These are phyloP conservation scores for Boletellus ananas DNA, from an alignment of 768 basidiomycete species.

Conservation along the genomic window DNA sequence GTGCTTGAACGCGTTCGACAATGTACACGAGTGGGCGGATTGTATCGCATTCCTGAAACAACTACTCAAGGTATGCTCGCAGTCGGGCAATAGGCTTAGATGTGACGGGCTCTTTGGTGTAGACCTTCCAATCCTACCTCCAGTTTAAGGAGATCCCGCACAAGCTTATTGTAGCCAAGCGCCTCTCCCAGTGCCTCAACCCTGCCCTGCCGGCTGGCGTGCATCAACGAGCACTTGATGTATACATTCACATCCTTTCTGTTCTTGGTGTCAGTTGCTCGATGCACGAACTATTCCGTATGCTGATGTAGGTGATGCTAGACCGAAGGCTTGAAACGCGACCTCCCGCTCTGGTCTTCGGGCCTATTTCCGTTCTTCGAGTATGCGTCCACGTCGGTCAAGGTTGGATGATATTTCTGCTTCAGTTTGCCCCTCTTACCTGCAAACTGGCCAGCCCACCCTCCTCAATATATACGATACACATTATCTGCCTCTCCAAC, in stretches of 20 bases:
- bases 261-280: constrained; percentile 74
- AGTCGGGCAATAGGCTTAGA: neutral
- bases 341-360: constrained; percentile 90
- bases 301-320: constrained; percentile 30
- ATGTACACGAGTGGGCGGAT: constrained; percentile 98
- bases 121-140: constrained; percentile 92
- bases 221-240: constrained; percentile 93
- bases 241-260: constrained; percentile 86
- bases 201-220: constrained; percentile 97
- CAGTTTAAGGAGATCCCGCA: constrained; percentile 96
- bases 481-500: constrained; percentile 85
- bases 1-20: constrained; percentile 89
- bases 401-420: constrained; percentile 45
- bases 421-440: neutral
- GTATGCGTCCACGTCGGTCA: constrained; percentile 98
- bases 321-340: constrained; percentile 83
- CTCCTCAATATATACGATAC: constrained; percentile 90
- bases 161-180: constrained; percentile 91
- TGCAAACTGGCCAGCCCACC: constrained; percentile 52
- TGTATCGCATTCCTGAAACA: constrained; percentile 97
- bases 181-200: constrained; percentile 93
- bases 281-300: neutral
- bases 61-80: constrained; percentile 68
- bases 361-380: constrained; percentile 99
- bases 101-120: constrained; percentile 4